Base-by-base conservation (phyloP, 345 rosid genomes). In the Turritis glabra region DNA sequence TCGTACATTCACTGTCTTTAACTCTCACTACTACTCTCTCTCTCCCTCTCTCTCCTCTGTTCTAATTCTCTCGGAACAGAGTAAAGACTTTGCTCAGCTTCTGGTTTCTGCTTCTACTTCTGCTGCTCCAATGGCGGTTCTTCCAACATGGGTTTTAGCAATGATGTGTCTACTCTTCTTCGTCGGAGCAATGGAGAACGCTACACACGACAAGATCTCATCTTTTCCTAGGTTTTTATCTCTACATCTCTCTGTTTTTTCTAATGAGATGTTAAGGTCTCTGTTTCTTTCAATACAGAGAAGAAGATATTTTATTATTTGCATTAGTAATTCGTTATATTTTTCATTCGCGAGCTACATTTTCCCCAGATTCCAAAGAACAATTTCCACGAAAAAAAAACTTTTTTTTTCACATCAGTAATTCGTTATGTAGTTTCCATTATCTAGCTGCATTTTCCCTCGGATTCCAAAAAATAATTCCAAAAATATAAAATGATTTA, bases 121-220 rank as follows among this genome's bases (percentile, higher is more conserved):
- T 32, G 47, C 64, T 15, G 27, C 74, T 62, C 27, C 74, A 78
- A 78, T 78, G 81, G 78, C 40, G 66, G 46, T 53, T 78, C 62
- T 62, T 53, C 60, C 58, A 23, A 68, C 70, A 72, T 73, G 81
- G 78, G 7, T 73, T 73, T 35, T 78, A 25, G 62, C 71, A 43
- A 26, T 73, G 53, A 68, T 62, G 70, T 73, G 58, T 43, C 23
- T 78, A 5, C 33, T 78, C 50, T 64, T 64, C 71, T 38, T 78
- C 60, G 78, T 35, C 19, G 60, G 64, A 67, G 81, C 81, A 73
- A 78, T 73, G 78, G 78, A 68, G 59, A 78, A 67, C 47, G 46
- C 5, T 22, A 52, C 74, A 4, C 29, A 67, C 57, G 7, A 67
- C 66, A 67, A 73, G 17, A 78, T 73, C 64, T 73, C 75, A 10